These are phyloP conservation scores for Kurtzmaniella fragi DNA, from an alignment of 805 yeast genomes.

Conservation along the genomic window DNA sequence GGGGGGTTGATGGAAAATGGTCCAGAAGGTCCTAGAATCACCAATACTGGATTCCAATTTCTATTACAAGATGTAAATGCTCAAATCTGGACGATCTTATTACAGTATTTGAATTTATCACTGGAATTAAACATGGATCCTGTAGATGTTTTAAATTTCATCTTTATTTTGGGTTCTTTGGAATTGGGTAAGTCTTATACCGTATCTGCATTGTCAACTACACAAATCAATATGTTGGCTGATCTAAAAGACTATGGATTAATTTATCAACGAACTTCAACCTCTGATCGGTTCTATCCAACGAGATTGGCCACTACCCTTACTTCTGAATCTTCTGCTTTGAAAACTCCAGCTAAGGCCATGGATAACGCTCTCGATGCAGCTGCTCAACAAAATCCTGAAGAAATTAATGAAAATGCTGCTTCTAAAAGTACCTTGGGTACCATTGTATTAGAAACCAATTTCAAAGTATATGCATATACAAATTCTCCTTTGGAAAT, in stretches of 20 bases:
- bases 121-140: conserved; percentile 88
- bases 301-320: conserved; percentile 85
- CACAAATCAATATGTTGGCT: conserved; percentile 81
- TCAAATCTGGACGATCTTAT: conserved; percentile 87
- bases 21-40: conserved; percentile 53
- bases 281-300: conserved; percentile 72
- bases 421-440: conserved; percentile 38
- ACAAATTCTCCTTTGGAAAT: conserved; percentile 93
- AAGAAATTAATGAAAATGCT: conserved; percentile 7
- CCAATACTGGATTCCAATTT: conserved; percentile 92
- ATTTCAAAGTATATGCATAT: conserved; percentile 88
- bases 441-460: conserved; percentile 84
- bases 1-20: conserved; percentile 78
- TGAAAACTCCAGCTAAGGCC: conserved; percentile 69
- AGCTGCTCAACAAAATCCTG: background rate
- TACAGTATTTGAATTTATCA: conserved; percentile 83
- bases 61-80: conserved; percentile 87
- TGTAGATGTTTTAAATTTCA: conserved; percentile 90
- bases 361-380: conserved; percentile 58
- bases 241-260: conserved; percentile 90
- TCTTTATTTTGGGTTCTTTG: conserved; percentile 87
- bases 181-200: conserved; percentile 88
- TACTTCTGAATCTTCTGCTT: conserved; percentile 74
- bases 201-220: conserved; percentile 61
- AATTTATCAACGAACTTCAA: conserved; percentile 58